Evolutionary conservation across 192 early-diverging fungal species (phyloP), one percentile per base, ranked within the genome.

Genomic region (Backusella sp.): DNA sequence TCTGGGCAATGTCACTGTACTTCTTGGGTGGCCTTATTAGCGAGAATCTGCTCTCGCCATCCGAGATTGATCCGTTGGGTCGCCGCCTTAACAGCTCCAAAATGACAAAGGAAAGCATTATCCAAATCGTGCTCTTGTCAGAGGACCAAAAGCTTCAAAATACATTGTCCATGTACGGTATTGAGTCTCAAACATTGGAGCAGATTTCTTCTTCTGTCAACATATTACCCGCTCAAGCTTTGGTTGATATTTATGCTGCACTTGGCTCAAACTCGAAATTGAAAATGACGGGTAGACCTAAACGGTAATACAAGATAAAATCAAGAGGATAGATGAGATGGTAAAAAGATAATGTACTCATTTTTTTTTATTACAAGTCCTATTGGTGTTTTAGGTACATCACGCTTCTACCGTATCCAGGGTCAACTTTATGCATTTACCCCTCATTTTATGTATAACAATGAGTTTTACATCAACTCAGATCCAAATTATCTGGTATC

Each of bases 1-100:
- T 94, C 2, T 96, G 94, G 94, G 94, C 94, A 15, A 91, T 93
- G 72, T 93, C 91, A 7, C 85, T 96, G 11, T 93, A 90, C 73
- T 90, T 91, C 66, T 83, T 94, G 15, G 93, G 93, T 34, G 86
- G 84, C 36, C 77, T 96, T 71, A 89, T 96, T 66, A 84, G 89
- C 59, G 94, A 96, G 36, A 86, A 92, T 59, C 83, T 94, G 8
- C 77, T 96, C 68, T 88, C 88, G n/a, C 84, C 90, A 12, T 91
- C 93, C 6, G 94, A 96, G 73, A 80, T 96, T 11, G 94, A 96
- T 77, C 94, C 94, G 8, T 86, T 96, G 4, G 91, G 91, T 36
- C 90, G 92, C 39, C 86, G 94, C 3, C 82, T 91, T 73, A 84
- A 89, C 15, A 82, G 88, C 1, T 81, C 84, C 0, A 85, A 86